Evolutionary conservation across 768 basidiomycete species (phyloP).

Genomic region (Mycena belliarum): DNA sequence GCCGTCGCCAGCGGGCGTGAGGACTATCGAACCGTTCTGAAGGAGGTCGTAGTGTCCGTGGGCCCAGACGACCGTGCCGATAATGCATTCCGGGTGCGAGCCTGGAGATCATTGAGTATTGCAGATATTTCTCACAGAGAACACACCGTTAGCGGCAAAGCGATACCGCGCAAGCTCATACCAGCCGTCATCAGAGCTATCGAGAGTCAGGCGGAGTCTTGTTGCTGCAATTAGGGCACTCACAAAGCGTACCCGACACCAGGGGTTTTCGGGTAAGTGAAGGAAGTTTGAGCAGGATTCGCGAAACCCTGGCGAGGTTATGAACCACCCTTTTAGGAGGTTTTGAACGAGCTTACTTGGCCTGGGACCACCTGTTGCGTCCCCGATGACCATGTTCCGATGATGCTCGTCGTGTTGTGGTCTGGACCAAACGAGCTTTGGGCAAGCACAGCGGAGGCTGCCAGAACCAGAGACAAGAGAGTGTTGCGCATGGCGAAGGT

Average conservation of each 20-base stretch:
- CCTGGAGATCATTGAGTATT: constrained; percentile 35
- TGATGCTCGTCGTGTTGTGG: constrained; percentile 17
- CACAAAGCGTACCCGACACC: constrained; percentile 74
- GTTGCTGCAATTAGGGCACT: neutral
- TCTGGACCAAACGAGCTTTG: constrained; percentile 4
- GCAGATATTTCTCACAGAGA: neutral
- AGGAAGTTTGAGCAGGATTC: constrained; percentile 62
- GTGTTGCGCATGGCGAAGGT: neutral
- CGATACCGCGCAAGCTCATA: constrained; percentile 77
- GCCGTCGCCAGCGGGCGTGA: constrained; percentile 67
- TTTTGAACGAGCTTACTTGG: neutral
- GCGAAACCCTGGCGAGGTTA: constrained; percentile 56
- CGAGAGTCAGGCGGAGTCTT: neutral
- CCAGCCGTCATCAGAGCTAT: constrained; percentile 58
- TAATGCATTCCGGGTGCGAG: constrained; percentile 67
- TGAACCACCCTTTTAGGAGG: neutral
- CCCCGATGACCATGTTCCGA: constrained; percentile 20
- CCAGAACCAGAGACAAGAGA: neutral
- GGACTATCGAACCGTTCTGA: constrained; percentile 60
- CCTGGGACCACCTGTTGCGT: constrained; percentile 19
- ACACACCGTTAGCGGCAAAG: constrained; percentile 64
- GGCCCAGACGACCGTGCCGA: constrained; percentile 67
- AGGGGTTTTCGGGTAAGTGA: constrained; percentile 66
- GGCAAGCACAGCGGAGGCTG: neutral
- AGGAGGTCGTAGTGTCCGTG: constrained; percentile 62